Evolutionary conservation across 2,329 filamentous ascomycete genomes (phyloP).

Genomic region (Colletotrichum viniferum): DNA sequence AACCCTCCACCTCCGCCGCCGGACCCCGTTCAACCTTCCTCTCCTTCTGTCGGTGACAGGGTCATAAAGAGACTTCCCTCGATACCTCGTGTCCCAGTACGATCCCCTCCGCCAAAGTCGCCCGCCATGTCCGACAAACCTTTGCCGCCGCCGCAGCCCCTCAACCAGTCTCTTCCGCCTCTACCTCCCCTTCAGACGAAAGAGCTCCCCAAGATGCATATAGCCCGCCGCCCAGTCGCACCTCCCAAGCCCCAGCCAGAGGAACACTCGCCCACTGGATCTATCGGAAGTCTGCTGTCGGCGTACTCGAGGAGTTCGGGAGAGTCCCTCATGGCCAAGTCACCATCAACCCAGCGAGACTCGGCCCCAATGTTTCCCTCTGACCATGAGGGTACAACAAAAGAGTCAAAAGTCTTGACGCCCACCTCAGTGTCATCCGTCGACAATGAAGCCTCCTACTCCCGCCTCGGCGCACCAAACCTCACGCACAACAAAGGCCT

Average conservation of each 20-base stretch:
- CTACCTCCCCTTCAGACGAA: constrained; percentile 26
- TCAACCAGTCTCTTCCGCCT: constrained; percentile 34
- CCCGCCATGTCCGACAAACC: constrained; percentile 19
- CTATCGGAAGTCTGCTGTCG: constrained; percentile 59
- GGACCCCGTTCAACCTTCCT: neutral
- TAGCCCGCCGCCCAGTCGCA: constrained; percentile 9
- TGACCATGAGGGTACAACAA: constrained; percentile 13
- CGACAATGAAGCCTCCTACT: neutral
- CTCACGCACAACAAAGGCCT: constrained; percentile 16
- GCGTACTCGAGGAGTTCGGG: constrained; percentile 56
- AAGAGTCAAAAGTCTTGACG: neutral
- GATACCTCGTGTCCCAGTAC: constrained; percentile 9
- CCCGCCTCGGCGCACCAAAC: neutral
- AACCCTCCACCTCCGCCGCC: constrained; percentile 44
- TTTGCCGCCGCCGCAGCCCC: constrained; percentile 27
- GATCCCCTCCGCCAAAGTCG: neutral
- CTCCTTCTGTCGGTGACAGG: neutral
- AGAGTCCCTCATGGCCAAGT: constrained; percentile 43
- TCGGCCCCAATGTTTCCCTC: constrained; percentile 25
- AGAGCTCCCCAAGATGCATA: constrained; percentile 4
- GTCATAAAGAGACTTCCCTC: constrained; percentile 21
- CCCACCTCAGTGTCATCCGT: neutral
- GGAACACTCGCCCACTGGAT: constrained; percentile 30
- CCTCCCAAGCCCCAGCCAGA: neutral
- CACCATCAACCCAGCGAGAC: constrained; percentile 33